Evolutionary conservation across 768 basidiomycete species (phyloP), one percentile per base, ranked within the genome.

Genomic region (Boletus insuetus): DNA sequence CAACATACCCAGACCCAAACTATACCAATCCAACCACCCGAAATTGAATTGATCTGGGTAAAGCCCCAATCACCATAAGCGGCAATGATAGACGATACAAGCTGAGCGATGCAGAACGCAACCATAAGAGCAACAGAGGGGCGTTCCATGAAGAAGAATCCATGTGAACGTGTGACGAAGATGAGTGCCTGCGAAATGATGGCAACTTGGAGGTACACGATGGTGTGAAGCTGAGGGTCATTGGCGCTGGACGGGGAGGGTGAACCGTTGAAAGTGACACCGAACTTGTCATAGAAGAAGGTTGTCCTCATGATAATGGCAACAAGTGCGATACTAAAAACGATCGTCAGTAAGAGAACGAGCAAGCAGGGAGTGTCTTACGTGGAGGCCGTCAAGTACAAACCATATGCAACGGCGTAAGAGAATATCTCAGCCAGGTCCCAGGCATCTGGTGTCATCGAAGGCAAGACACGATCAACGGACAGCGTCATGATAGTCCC

Each of bases 401-500:
- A 67, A 72, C 96, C 96, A 74, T 98, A 98, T 17, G 93, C 96
- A 59, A 98, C 77, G 54, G 96, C 96, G 71, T 88, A 98, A 22
- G 90, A 82, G 79, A 97, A 98, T 64, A 98, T 98, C 81, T 98
- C 96, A 5, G 89, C 82, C 66, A 98, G 74, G 70, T 98, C 94
- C 96, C 96, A 98, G 64, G 86, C 86, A 72, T 98, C 95, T 4
- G 96, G 96, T 14, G 89, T 88, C 75, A 79, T 86, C 37, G 92
- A 94, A 20, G 96, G 96, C 63, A 98, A 74, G 53, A 98, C 96
- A 69, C 96, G 91, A 73, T 98, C 96, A 41, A 96, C 88, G 6
- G 90, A 92, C 54, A 98, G 81, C 8, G 96, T 98, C 94, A 98
- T 97, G 82, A 98, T 98, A 59, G 96, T 98, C 70, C 96, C 96